Base-by-base conservation (phyloP, 1,284 basidiomycete genomes). In the Mixia osmundae region DNA sequence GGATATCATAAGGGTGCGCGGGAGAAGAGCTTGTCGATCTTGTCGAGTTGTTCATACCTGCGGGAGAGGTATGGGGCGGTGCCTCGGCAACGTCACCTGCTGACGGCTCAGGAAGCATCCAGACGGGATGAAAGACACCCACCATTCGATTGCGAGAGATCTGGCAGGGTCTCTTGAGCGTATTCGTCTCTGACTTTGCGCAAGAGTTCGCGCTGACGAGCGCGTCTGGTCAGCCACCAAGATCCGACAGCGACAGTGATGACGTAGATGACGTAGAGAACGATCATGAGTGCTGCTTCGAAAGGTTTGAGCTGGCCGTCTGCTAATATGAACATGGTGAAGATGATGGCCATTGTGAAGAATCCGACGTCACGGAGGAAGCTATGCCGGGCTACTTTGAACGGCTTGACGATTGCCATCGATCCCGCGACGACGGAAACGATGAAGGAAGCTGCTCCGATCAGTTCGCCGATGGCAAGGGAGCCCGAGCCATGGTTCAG, bases 391-490 rank as follows among this genome's bases (percentile, higher is more conserved):
- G 74, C 65, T 12, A 95, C 82, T 44, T 69, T 66, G 59, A 97
- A 97, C 0, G 85, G 83, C 42, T 74, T 74, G 54, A 95, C 79
- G 54, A 97, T 73, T 51, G 83, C 87, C 71, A 97, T 91, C 12
- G 76, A 77, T 5, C 89, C 89, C 30, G 55, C 85, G 26, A 97
- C 85, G 50, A 87, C 83, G 3, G 80, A 82, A 15, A 85, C 73
- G 54, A 95, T 89, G 60, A 95, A 97, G 2, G 79, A 71, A 1
- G 89, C 87, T 1, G 89, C 89, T 11, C 89, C 89, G 16, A 97
- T 63, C 4, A 97, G 66, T 57, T 97, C 89, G 25, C 89, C 89
- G 33, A 97, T 71, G 0, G 89, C 89, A 36, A 97, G 59, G 37
- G 78, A 71, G 5, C 85, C 83, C 1, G 83, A 80, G 48, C 74